Percentiles rank a stretch among this genome's conserved stretches.
These are phyloP conservation scores for Seiridium cupressi DNA, from an alignment of 2,329 filamentous ascomycete species.

Conservation along the genomic window DNA sequence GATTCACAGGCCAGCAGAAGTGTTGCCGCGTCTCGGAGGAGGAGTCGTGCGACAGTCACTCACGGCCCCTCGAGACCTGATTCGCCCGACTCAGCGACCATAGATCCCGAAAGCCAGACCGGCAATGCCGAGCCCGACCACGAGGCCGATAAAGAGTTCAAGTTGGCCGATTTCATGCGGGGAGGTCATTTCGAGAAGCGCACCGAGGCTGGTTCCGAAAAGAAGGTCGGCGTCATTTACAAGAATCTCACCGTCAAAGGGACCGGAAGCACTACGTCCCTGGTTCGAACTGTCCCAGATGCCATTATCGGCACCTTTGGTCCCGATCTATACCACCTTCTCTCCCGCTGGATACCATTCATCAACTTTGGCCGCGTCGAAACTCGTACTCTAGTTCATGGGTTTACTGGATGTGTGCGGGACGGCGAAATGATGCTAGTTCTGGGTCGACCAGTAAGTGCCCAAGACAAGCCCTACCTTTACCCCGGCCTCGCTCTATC, in stretches of 20 bases:
- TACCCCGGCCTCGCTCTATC: too few species aligned
- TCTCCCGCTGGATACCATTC: conserved; percentile 40
- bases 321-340: conserved; percentile 69
- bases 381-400: conserved; percentile 52
- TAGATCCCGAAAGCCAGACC: conserved; percentile 28
- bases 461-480: too few species aligned
- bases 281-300: conserved; percentile 71
- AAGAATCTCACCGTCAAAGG: conserved; percentile 75
- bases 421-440: conserved; percentile 69
- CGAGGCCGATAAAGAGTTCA: conserved; percentile 46
- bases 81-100: conserved; percentile 14
- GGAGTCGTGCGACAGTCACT: not conserved
- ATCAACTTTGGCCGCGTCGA: conserved; percentile 21
- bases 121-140: conserved; percentile 50
- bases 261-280: conserved; percentile 62
- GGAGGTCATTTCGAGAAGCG: conserved; percentile 76
- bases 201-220: conserved; percentile 63
- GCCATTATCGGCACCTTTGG: conserved; percentile 78
- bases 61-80: conserved; percentile 10
- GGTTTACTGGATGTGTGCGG: conserved; percentile 66
- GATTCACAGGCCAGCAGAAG: conserved; percentile 29
- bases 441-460: conserved; percentile 45
- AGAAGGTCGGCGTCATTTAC: conserved; percentile 76
- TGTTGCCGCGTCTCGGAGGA: conserved; percentile 3
- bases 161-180: conserved; percentile 68